A percentile compares a stretch with the other conserved stretches of the same genome.
phyloP scores from a whole-genome alignment of 345 rosid genomes.

The Salix caprea region DNA sequence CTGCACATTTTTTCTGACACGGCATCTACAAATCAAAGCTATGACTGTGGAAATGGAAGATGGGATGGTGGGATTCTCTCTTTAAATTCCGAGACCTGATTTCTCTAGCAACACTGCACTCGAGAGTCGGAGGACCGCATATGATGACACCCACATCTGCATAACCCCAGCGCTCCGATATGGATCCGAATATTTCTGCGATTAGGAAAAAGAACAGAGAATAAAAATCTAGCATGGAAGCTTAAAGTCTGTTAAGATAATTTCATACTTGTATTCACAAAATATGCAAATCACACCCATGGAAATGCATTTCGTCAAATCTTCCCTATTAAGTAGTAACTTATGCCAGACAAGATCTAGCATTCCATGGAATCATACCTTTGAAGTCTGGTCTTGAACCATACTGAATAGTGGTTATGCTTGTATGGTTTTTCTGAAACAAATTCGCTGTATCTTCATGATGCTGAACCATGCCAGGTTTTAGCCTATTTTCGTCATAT shows the following conservation, averaged over 20 bases:
- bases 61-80: constrained; percentile 35
- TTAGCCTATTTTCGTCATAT: constrained; percentile 7
- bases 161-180: constrained; percentile 52
- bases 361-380: constrained; percentile 35
- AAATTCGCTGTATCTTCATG: constrained; percentile 10
- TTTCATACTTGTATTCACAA: not conserved
- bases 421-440: constrained; percentile 13
- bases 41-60: constrained; percentile 81
- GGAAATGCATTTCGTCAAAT: not conserved
- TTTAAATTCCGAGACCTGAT: constrained; percentile 55
- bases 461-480: not conserved
- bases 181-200: constrained; percentile 60
- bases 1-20: not conserved
- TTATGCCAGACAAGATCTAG: not conserved
- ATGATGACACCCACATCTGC: constrained; percentile 81
- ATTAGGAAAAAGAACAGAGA: not conserved
- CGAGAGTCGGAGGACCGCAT: constrained; percentile 77
- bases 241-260: not conserved
- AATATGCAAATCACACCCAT: not conserved
- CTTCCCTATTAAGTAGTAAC: not conserved
- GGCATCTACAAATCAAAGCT: constrained; percentile 61
- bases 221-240: too few relatives aligned
- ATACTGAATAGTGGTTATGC: constrained; percentile 37
- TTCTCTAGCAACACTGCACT: constrained; percentile 68
- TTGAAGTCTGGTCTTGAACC: constrained; percentile 81